These are phyloP conservation scores for Corymbia calophylla DNA, from an alignment of 441 rosid species.

Conservation along the genomic window DNA sequence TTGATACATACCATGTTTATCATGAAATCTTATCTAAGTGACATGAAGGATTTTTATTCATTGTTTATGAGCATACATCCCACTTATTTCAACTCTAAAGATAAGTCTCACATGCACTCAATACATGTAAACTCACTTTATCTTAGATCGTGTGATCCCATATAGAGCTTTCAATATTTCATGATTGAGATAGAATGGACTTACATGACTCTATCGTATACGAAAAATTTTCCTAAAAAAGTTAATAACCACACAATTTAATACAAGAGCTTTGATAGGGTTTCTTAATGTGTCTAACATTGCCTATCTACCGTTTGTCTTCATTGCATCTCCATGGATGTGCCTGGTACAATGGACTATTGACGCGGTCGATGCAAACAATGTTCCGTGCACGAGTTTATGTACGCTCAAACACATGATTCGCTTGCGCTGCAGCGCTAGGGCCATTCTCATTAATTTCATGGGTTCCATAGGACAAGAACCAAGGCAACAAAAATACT, in stretches of 20 bases:
- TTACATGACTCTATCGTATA: background rate
- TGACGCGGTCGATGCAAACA: background rate
- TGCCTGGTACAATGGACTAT: background rate
- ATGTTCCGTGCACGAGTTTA: background rate
- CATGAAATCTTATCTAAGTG: background rate
- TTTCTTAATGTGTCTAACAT: background rate
- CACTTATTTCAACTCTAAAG: background rate
- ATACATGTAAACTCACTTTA: rapidly evolving
- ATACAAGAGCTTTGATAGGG: background rate
- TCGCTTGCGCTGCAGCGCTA: background rate
- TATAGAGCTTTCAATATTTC: background rate
- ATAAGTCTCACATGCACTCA: background rate
- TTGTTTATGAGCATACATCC: background rate
- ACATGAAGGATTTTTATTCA: background rate
- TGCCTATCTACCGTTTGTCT: background rate
- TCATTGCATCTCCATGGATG: background rate
- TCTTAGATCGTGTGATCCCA: rapidly evolving
- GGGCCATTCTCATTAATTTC: background rate
- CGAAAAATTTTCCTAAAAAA: background rate
- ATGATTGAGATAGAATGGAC: background rate
- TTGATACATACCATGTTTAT: background rate
- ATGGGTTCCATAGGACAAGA: background rate
- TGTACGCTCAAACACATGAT: background rate
- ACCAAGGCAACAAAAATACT: background rate
- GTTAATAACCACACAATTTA: background rate